Conservation (phyloP, 1,139 yeast species). For the Yamadazyma triangularis region DNA sequence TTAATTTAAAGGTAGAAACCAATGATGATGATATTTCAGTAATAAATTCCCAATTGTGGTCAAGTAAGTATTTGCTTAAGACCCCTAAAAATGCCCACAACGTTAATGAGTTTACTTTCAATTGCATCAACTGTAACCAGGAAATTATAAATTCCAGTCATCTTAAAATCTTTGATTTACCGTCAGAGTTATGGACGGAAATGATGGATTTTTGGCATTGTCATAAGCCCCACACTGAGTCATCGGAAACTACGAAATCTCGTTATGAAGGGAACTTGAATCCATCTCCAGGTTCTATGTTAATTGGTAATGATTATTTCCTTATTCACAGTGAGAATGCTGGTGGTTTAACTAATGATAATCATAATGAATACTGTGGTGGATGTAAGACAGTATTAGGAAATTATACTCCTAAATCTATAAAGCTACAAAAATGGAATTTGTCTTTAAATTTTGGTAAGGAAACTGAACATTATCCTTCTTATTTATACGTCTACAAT, state of each 20-base stretch:
- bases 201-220: constrained; percentile 99
- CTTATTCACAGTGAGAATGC: constrained; percentile 20
- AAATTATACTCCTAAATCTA: constrained; percentile 14
- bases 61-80: constrained; percentile 31
- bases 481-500: constrained; percentile 33
- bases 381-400: constrained; percentile 33
- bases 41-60: constrained; percentile 29
- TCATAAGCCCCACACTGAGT: constrained; percentile 64
- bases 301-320: constrained; percentile 59
- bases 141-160: constrained; percentile 24
- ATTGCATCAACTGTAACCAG: constrained; percentile 28
- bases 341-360: constrained; percentile 11
- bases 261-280: constrained; percentile 34
- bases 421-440: constrained; percentile 60
- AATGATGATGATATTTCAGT: constrained; percentile 1
- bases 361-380: constrained; percentile 7
- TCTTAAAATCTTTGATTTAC: constrained; percentile 58
- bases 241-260: constrained; percentile 21
- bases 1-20: constrained; percentile 5
- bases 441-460: constrained; percentile 25
- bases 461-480: constrained; percentile 21
- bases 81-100: constrained; percentile 22
- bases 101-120: constrained; percentile 26
- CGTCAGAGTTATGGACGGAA: constrained; percentile 92
- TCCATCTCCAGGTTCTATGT: constrained; percentile 42